A percentile compares a stretch with the other conserved stretches of the same genome.
Evolutionary conservation across 495 filamentous ascomycete genomes (phyloP).

Genomic region (Polyplosphaeria fusca): DNA sequence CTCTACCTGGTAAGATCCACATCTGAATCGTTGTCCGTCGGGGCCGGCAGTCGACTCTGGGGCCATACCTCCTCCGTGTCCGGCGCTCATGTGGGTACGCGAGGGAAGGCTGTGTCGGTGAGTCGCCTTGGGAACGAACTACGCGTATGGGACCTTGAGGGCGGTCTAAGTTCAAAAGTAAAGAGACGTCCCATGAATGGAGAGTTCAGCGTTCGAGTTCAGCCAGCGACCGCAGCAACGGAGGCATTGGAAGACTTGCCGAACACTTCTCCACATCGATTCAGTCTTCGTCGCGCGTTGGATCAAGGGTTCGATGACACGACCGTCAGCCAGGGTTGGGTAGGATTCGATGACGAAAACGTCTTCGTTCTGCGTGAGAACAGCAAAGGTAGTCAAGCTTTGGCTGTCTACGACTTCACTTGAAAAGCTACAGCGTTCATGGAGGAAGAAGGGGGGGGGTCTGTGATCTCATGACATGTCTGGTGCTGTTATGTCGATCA

Average conservation of each 20-base stretch:
- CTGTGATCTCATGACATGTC: too few species aligned
- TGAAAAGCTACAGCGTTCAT: too few species aligned
- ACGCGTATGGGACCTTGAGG: slow-evolving; percentile 91
- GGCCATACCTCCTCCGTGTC: slow-evolving; percentile 92
- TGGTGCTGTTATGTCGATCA: too few species aligned
- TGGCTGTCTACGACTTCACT: slow-evolving; percentile 92
- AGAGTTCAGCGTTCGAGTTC: slow-evolving; percentile 57
- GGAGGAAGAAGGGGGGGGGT: too few species aligned
- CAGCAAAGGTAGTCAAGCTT: slow-evolving; percentile 59
- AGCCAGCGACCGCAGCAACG: slow-evolving; percentile 39
- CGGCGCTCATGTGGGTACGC: slow-evolving; percentile 76
- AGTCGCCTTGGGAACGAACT: slow-evolving; percentile 79
- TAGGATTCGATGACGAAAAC: slow-evolving; percentile 92
- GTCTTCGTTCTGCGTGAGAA: slow-evolving; percentile 81
- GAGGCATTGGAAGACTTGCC: slow-evolving; percentile 28
- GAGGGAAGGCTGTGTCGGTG: slow-evolving; percentile 88
- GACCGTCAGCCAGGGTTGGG: slow-evolving; percentile 56
- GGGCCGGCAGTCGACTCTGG: slow-evolving; percentile 75
- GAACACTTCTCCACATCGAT: slow-evolving; percentile 3
- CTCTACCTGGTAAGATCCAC: slow-evolving; percentile 81
- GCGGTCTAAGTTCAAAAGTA: slow-evolving; percentile 53
- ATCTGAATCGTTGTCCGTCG: slow-evolving; percentile 61
- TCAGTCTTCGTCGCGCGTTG: slow-evolving; percentile 27
- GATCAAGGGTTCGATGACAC: slow-evolving; percentile 32
- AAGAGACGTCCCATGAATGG: slow-evolving; percentile 40